Percentiles rank a stretch among this genome's conserved stretches.
phyloP scores from a whole-genome alignment of 78 protist species.

The slime mould (Dictyostelium discoideum) region dicty_2.7 NC_007088.5:5958001-5958500 shows the following conservation, averaged over 20 bases:
- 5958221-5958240: constrained; percentile 85
- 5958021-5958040: constrained; percentile 66
- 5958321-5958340: constrained; percentile 83
- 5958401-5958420: constrained; percentile 85
- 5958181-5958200: constrained; percentile 59
- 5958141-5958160: constrained; percentile 77
- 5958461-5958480: constrained; percentile 62
- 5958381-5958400: constrained; percentile 54
- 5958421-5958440: constrained; percentile 76
- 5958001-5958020: constrained; percentile 49
- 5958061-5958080: constrained; percentile 62
- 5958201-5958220: constrained; percentile 65
- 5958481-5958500: constrained; percentile 67
- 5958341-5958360: constrained; percentile 48
- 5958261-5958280: constrained; percentile 65
- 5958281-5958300: constrained; percentile 82
- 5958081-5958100: constrained; percentile 64
- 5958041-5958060: constrained; percentile 88
- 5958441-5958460: constrained; percentile 83
- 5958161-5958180: constrained; percentile 67
- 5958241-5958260: constrained; percentile 78
- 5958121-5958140: constrained; percentile 67
- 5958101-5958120: constrained; percentile 53
- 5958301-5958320: constrained; percentile 71
- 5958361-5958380: constrained; percentile 70